These are phyloP conservation scores for Marasmius oreades DNA, from an alignment of 1,284 basidiomycete genomes.

Conservation along the genomic window DNA sequence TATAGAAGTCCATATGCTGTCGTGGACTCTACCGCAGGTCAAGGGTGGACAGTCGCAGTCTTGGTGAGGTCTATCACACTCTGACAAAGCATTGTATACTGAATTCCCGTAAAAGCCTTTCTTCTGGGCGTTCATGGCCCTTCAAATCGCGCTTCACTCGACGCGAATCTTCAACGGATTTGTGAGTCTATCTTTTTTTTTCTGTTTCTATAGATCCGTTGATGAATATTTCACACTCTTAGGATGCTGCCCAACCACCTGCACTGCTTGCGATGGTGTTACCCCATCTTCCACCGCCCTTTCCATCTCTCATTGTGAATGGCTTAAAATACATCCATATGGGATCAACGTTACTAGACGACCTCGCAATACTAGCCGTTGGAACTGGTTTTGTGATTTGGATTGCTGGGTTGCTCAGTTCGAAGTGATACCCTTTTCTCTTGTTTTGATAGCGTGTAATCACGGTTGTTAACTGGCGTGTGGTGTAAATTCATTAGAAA, in stretches of 20 bases:
- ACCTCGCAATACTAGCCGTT: slow-evolving; percentile 61
- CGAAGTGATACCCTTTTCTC: slow-evolving; percentile 11
- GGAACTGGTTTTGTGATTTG: slow-evolving; percentile 61
- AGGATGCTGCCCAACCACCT: slow-evolving; percentile 61
- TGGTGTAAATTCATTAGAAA: background rate
- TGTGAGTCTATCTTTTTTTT: slow-evolving; percentile 38
- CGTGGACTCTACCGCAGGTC: slow-evolving; percentile 15
- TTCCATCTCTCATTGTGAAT: slow-evolving; percentile 59
- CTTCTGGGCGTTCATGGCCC: slow-evolving; percentile 73
- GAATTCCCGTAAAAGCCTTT: slow-evolving; percentile 49
- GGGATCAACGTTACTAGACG: slow-evolving; percentile 61
- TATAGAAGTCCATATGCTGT: slow-evolving; percentile 20
- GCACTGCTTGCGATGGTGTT: slow-evolving; percentile 55
- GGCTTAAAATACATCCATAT: slow-evolving; percentile 65
- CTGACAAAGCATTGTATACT: slow-evolving; percentile 2
- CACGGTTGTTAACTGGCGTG: too few relatives aligned
- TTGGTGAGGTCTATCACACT: slow-evolving; percentile 40
- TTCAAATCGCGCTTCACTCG: slow-evolving; percentile 67
- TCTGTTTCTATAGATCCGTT: background rate
- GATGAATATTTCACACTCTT: slow-evolving; percentile 5
- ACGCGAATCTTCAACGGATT: slow-evolving; percentile 64
- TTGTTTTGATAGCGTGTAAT: background rate
- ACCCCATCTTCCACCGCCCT: slow-evolving; percentile 59
- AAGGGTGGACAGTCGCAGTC: slow-evolving; percentile 44
- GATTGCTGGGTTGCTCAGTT: slow-evolving; percentile 45